Base-by-base conservation (phyloP, 1,284 basidiomycete species). In the Papiliotrema nemorosa region DNA sequence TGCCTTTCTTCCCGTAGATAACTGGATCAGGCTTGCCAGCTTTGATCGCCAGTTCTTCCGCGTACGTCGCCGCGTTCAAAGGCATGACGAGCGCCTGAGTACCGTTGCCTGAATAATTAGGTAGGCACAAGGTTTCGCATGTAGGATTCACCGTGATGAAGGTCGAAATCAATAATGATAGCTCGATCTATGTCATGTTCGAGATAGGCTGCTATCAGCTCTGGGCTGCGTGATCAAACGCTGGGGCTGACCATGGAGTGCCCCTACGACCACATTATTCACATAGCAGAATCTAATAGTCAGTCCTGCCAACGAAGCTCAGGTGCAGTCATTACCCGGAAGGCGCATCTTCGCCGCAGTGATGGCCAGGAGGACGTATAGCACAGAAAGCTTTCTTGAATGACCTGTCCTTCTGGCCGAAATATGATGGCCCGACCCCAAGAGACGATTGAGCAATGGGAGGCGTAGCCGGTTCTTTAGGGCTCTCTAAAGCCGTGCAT, bases 41-140 rank as follows among this genome's bases (percentile, higher is more conserved):
- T 27, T 63, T 66, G 20, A 72, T 67, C 57, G 87, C 83, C 0
- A 88, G 77, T 9, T 78, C 80, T 54, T 84, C 79, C 18, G 82
- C 78, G 66, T 89, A 84, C 0, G 88, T 84, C 52, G 91, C 88
- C 57, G 88, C 87, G 63, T 97, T 97, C 55, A 97, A 86, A 43
- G 88, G 84, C 89, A 91, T 96, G 0, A 81, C 83, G 24, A 97
- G 84, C 1, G 89, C 84, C 66, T 97, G 92, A 0, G 91, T 96
- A 1, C 94, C 94, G 66, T 97, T 94, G 7, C 90, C 88, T 88
- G 59, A 38, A 36, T 53, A 22, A 51, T 25, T 38, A 40, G 12
- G 33, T 2, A 2, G 22, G 2, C 12, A 25, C 34, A 18, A n/a
- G 13, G 22, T 37, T 5, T 9, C 20, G 41, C 9, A 3, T 5